Evolutionary conservation across 169 alveolate species (phyloP).

Genomic region (Besnoitia besnoiti): DNA sequence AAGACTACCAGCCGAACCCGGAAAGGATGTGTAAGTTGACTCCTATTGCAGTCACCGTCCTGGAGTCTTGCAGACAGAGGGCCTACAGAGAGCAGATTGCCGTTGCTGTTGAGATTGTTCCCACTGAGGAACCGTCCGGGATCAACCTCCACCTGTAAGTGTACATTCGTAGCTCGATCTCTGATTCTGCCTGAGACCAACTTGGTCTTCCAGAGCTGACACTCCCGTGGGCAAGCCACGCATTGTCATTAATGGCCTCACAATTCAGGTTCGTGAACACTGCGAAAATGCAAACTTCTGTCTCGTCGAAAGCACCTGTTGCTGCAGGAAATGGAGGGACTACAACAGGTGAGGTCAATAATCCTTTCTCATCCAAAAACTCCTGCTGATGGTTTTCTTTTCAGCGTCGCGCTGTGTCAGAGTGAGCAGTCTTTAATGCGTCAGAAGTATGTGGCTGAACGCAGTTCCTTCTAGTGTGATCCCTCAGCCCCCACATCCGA

Average conservation of each 20-base stretch:
- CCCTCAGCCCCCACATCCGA: conserved; percentile 45
- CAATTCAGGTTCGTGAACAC: conserved; percentile 33
- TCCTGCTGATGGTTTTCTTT: background rate
- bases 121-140: conserved; percentile 56
- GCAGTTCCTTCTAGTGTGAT: conserved; percentile 28
- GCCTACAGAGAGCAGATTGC: conserved; percentile 40
- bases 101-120: conserved; percentile 29
- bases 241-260: conserved; percentile 48
- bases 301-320: background rate
- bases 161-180: background rate
- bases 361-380: background rate
- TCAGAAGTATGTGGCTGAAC: background rate
- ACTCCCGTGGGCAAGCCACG: conserved; percentile 62
- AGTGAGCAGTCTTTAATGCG: background rate
- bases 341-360: conserved; percentile 30
- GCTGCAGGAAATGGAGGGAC: conserved; percentile 57
- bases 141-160: conserved; percentile 56
- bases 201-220: conserved; percentile 31
- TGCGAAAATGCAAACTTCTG: background rate
- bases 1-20: conserved; percentile 66
- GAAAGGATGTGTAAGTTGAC: conserved; percentile 45
- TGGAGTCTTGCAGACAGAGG: background rate
- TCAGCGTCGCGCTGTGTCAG: conserved; percentile 54
- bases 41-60: background rate
- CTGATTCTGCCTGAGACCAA: background rate